Percentiles rank a stretch among this genome's conserved stretches.
Conservation (phyloP, 306 rosid species). For the Quercus robur region DNA sequence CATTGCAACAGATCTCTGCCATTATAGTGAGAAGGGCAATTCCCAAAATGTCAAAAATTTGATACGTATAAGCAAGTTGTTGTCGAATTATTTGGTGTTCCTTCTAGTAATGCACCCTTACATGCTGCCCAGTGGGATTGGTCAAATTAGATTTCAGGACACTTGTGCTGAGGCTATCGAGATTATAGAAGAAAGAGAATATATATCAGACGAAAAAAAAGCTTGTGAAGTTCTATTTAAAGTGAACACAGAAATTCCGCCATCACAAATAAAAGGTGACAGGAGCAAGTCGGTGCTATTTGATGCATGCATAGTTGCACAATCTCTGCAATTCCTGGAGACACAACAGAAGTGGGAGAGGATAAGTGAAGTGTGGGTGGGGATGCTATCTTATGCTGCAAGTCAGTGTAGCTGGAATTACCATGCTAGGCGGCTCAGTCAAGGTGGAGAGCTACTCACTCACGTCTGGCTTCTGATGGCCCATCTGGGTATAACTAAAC, state of each 20-base stretch:
- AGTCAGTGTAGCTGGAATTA: background rate
- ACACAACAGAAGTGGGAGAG: slow-evolving; percentile 9
- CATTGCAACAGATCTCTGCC: background rate
- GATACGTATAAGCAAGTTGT: background rate
- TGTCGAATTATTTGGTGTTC: slow-evolving; percentile 9
- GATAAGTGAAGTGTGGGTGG: slow-evolving; percentile 22
- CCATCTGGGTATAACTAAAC: too few species aligned
- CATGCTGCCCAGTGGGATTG: background rate
- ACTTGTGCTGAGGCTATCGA: too few species aligned
- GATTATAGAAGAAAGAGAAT: background rate
- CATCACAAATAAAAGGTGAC: too few species aligned
- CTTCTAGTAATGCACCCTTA: background rate
- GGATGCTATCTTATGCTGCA: slow-evolving; percentile 26
- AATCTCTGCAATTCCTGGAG: background rate
- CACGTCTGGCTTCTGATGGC: slow-evolving; percentile 31
- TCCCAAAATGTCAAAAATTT: too few species aligned
- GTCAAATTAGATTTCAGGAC: too few species aligned
- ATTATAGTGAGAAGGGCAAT: background rate
- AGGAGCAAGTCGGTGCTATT: background rate
- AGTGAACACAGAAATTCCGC: too few species aligned
- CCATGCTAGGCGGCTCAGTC: slow-evolving; percentile 11
- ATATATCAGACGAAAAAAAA: background rate
- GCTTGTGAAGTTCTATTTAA: background rate
- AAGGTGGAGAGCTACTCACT: slow-evolving; percentile 24
- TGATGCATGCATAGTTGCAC: background rate